Conservation (phyloP, 2,329 filamentous ascomycete genomes). For the Apiospora aurea region DNA sequence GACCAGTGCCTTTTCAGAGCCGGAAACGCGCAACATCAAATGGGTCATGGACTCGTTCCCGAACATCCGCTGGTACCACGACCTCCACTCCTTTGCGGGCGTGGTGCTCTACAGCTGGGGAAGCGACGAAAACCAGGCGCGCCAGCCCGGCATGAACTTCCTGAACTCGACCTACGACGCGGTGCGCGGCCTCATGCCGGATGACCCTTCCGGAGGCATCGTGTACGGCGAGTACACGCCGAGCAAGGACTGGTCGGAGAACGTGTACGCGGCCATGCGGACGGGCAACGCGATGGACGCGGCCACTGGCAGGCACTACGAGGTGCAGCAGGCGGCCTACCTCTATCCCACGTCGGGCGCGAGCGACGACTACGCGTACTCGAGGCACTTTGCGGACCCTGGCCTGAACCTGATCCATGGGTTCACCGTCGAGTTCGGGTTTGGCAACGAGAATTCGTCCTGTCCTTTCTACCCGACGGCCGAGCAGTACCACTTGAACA, state of each 20-base stretch:
- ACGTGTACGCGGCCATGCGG: slow-evolving; percentile 42
- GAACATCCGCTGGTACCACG: slow-evolving; percentile 62
- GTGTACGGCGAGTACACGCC: slow-evolving; percentile 55
- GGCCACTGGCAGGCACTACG: slow-evolving; percentile 47
- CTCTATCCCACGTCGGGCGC: slow-evolving; percentile 55
- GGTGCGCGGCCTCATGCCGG: slow-evolving; percentile 55
- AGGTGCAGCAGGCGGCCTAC: slow-evolving; percentile 47
- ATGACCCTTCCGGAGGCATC: slow-evolving; percentile 40
- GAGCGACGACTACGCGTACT: slow-evolving; percentile 55
- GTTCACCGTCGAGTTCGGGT: slow-evolving; percentile 57
- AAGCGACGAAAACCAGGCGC: slow-evolving; percentile 59
- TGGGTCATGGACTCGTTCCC: slow-evolving; percentile 58
- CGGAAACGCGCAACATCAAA: slow-evolving; percentile 62
- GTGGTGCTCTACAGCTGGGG: slow-evolving; percentile 66
- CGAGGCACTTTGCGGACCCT: slow-evolving; percentile 48
- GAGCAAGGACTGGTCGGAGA: slow-evolving; percentile 43
- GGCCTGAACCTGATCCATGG: slow-evolving; percentile 48
- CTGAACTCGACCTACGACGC: slow-evolving; percentile 59
- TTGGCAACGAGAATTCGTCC: slow-evolving; percentile 40
- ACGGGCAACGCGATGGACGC: slow-evolving; percentile 50
- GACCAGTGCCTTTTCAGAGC: slow-evolving; percentile 58
- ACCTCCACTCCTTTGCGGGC: slow-evolving; percentile 62
- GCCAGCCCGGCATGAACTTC: slow-evolving; percentile 56
- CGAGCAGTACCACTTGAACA: slow-evolving; percentile 50
- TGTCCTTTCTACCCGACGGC: slow-evolving; percentile 55